Base-by-base conservation (phyloP, 2,329 filamentous ascomycete species). In the Drechslerella coelobrocha region DNA sequence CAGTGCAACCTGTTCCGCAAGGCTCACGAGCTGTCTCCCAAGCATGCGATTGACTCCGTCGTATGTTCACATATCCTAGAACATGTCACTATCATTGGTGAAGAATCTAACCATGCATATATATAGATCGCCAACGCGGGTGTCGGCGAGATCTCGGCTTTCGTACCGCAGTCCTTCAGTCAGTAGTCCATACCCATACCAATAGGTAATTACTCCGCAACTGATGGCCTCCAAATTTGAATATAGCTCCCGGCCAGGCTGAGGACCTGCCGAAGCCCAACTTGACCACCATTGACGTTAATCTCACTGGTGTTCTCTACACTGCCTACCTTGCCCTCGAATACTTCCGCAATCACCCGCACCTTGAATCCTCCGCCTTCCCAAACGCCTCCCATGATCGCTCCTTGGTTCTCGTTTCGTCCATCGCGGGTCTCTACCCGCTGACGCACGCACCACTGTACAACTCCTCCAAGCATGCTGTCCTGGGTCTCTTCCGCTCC, bases 301-400 rank as follows among this genome's bases (percentile, higher is more conserved):
- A 90, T 77, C 78, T 88, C 72, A 84, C 80, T 0, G 88, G 87
- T 10, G 84, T 87, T 39, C 78, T 86, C 65, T 89, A 88, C 78
- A 89, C 88, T 0, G 81, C 83, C 1, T 85, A 89, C 74, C 82
- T 90, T 41, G 87, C 85, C 0, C 81, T 86, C 54, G 86, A 83
- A 78, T 87, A 82, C 78, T 81, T 88, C 4, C 79, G 81, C 1
- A 78, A 78, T 61, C 85, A 85, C 74, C 54, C 75, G 47, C 26
- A 65, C 23, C 43, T 72, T 9, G 0, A 26, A 9, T 37, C 21
- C 6, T 37, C 75, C 72, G 43, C 73, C 74, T 6, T 78, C 78
- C 66, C 77, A 72, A 57, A 68, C 78, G 41, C 75, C 76, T 34
- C 75, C 74, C 29, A 81, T 27, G 86, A 89, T 76, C 80, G 85